Base-by-base conservation (phyloP, 139 green algal species). In the Mesostigma viride region DNA sequence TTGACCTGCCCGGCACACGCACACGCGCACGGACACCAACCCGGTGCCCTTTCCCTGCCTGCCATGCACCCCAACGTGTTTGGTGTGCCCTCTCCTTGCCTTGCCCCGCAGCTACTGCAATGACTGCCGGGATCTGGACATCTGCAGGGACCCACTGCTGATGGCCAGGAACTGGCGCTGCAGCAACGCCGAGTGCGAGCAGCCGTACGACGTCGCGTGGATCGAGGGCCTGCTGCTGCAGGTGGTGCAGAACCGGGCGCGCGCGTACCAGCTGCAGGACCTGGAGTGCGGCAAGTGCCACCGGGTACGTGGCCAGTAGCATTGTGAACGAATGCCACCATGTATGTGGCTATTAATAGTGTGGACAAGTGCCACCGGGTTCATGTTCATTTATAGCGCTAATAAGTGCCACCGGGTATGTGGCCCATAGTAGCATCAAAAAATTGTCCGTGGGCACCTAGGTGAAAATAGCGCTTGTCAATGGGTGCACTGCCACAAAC, bases 111-210 rank as follows among this genome's bases (percentile, higher is more conserved):
- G 65, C 51, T 78, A 81, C 59, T 97, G 91, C 87, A 90, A 91
- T 64, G 82, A 91, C 82, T 92, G 86, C 71, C 75, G 78, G 1
- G 89, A 96, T 71, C 75, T 97, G 71, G 91, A 97, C 82, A 67
- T 96, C 35, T 94, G 85, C 74, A 75, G 89, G 0, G 88, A 96
- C 73, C 79, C 81, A 1, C 58, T 76, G 30, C 71, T 91, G 17
- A 72, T 82, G 63, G 73, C 58, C 22, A 64, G 71, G 11, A 35
- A 74, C n/a, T 87, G 82, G 82, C 48, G 35, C 4, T 88, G 82
- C 53, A 8, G 45, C 3, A 26, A 64, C 1, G 58, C 70, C 1
- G 32, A 14, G 17, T 94, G 87, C 70, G 58, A 65, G 2, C 62
- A 76, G 33, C 69, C 59, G 30, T 87, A 89, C 51, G 78, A 93